Conservation (phyloP, 2,329 filamentous ascomycete species). For the Claviceps monticola region DNA sequence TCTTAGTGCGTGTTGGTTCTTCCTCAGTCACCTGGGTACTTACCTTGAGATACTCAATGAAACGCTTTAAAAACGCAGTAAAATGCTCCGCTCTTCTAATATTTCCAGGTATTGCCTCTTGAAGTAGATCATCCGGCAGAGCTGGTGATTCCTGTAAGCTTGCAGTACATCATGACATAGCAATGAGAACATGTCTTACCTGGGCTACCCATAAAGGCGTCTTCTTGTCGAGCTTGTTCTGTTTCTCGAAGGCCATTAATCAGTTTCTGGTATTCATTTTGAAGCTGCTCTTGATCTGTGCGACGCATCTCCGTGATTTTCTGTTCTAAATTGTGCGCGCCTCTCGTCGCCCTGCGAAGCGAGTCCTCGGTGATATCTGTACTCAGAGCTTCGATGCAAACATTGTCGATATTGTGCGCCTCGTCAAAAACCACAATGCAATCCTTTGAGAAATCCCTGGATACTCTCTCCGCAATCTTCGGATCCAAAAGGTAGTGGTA, state of each 20-base stretch:
- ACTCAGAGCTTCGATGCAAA: constrained; percentile 93
- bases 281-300: constrained; percentile 87
- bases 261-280: constrained; percentile 89
- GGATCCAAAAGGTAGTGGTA: constrained; percentile 97
- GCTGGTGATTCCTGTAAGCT: constrained; percentile 30
- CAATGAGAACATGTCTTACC: constrained; percentile 18
- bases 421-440: constrained; percentile 98
- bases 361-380: constrained; percentile 96
- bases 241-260: constrained; percentile 82
- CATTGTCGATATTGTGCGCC: constrained; percentile 98
- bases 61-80: constrained; percentile 83
- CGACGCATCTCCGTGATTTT: constrained; percentile 91
- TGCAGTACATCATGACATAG: background rate
- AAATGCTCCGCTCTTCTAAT: constrained; percentile 95
- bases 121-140: constrained; percentile 82
- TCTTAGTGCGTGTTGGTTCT: background rate
- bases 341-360: constrained; percentile 74
- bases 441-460: constrained; percentile 90
- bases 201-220: constrained; percentile 94
- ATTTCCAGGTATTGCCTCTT: constrained; percentile 92
- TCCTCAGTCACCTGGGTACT: background rate
- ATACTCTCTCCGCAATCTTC: constrained; percentile 92
- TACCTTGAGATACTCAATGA: constrained; percentile 89
- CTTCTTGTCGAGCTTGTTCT: constrained; percentile 81
- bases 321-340: constrained; percentile 78